A percentile compares a stretch with the other conserved stretches of the same genome.
These are phyloP conservation scores for Inga laurina DNA, from an alignment of 306 rosid genomes.

Conservation along the genomic window DNA sequence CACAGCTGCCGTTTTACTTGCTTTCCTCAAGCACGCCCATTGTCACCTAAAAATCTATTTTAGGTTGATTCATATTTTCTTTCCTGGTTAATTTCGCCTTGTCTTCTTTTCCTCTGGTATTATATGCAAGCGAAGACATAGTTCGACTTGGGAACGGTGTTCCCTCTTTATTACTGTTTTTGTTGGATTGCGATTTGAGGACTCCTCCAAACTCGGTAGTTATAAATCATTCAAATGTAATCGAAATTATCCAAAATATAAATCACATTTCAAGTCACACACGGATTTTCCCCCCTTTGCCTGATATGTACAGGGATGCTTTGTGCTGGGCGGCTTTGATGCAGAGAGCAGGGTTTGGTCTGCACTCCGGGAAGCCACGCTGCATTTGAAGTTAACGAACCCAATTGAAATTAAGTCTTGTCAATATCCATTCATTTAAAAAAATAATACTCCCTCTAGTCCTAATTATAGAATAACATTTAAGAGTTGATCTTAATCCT, in stretches of 20 bases:
- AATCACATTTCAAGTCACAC: neutral
- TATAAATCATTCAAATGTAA: neutral
- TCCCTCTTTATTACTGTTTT: neutral
- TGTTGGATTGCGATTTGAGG: neutral
- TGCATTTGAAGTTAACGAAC: too few species aligned
- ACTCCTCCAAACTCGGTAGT: neutral
- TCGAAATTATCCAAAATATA: neutral
- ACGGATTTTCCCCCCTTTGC: too few species aligned
- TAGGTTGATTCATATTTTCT: neutral
- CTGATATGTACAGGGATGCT: too few species aligned
- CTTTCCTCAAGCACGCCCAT: slow-evolving; percentile 9
- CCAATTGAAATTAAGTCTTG: too few species aligned
- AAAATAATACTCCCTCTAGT: too few species aligned
- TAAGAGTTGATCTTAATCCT: too few species aligned
- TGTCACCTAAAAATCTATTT: neutral
- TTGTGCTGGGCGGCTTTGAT: too few species aligned
- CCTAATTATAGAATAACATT: too few species aligned
- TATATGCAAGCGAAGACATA: neutral
- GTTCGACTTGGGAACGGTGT: neutral
- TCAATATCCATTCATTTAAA: too few species aligned
- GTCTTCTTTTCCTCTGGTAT: neutral
- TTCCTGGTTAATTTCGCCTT: neutral
- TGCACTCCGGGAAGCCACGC: too few species aligned
- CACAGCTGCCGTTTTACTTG: neutral
- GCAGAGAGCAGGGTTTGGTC: too few species aligned